Percentiles rank a stretch among this genome's conserved stretches.
phyloP scores from a whole-genome alignment of 2,329 filamentous ascomycete genomes.

The Aspergillus alliaceus region DNA sequence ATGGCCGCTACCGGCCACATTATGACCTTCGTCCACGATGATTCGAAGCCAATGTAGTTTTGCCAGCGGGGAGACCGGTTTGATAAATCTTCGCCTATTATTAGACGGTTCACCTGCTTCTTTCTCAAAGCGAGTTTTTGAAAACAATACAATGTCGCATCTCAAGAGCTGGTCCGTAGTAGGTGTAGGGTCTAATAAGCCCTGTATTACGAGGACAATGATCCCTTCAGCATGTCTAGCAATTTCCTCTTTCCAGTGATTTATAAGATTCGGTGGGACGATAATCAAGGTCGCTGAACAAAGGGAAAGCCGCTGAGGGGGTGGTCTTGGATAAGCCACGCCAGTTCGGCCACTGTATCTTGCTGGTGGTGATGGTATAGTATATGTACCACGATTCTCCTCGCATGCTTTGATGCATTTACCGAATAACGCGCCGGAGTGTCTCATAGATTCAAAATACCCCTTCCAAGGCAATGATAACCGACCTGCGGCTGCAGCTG shows the following conservation, averaged over 20 bases:
- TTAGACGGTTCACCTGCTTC: conserved; percentile 58
- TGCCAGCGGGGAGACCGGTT: conserved; percentile 61
- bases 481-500: conserved; percentile 66
- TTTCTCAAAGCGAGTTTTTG: conserved; percentile 69
- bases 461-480: conserved; percentile 69
- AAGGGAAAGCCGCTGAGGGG: conserved; percentile 55
- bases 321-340: conserved; percentile 41
- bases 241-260: conserved; percentile 83
- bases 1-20: conserved; percentile 66
- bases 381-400: conserved; percentile 61
- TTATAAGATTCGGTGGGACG: conserved; percentile 77
- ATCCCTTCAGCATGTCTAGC: conserved; percentile 71
- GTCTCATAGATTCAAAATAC: conserved; percentile 57
- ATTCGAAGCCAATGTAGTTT: conserved; percentile 80
- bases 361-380: conserved; percentile 50
- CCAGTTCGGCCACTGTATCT: conserved; percentile 41
- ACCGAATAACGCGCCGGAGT: conserved; percentile 52
- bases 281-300: conserved; percentile 73
- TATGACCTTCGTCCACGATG: conserved; percentile 91
- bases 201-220: conserved; percentile 63
- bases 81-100: conserved; percentile 45
- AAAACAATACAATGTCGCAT: conserved; percentile 78
- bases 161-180: conserved; percentile 56
- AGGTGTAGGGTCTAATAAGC: conserved; percentile 56
- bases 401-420: conserved; percentile 58